Evolutionary conservation across 2,329 filamentous ascomycete species (phyloP).

Genomic region (Ceratocystis cacaofunesta): DNA sequence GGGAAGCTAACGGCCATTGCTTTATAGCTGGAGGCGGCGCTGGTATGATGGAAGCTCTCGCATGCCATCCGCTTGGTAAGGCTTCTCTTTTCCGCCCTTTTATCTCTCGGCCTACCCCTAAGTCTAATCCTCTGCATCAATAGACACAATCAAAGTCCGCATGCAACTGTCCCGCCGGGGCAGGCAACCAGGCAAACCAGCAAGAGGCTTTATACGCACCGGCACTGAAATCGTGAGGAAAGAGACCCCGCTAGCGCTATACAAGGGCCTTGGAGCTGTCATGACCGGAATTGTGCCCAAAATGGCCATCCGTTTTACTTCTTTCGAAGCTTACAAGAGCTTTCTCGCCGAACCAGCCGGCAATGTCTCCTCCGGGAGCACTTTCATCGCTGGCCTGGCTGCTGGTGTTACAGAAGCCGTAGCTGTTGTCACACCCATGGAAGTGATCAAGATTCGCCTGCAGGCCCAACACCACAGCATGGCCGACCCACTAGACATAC

Average conservation of each 20-base stretch:
- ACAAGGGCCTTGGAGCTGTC: constrained; percentile 96
- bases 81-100: constrained; percentile 20
- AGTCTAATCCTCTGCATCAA: not conserved
- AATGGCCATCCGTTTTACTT: constrained; percentile 98
- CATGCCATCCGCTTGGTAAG: constrained; percentile 79
- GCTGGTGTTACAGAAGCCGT: constrained; percentile 96
- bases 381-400: constrained; percentile 63
- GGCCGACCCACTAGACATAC: constrained; percentile 88
- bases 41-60: constrained; percentile 98
- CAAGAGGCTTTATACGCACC: constrained; percentile 75
- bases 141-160: constrained; percentile 94
- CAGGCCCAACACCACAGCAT: constrained; percentile 97
- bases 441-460: constrained; percentile 95
- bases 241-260: constrained; percentile 83
- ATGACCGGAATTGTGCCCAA: constrained; percentile 94
- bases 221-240: constrained; percentile 73
- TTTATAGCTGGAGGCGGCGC: constrained; percentile 80
- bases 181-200: constrained; percentile 65
- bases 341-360: constrained; percentile 57
- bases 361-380: constrained; percentile 52
- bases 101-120: constrained; percentile 14
- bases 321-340: constrained; percentile 91
- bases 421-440: constrained; percentile 93
- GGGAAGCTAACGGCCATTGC: constrained; percentile 32
- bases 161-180: constrained; percentile 94